Percentiles rank a stretch among this genome's conserved stretches.
phyloP scores from a whole-genome alignment of 139 green algal species.

The Zygnema circumcarinatum region DNA sequence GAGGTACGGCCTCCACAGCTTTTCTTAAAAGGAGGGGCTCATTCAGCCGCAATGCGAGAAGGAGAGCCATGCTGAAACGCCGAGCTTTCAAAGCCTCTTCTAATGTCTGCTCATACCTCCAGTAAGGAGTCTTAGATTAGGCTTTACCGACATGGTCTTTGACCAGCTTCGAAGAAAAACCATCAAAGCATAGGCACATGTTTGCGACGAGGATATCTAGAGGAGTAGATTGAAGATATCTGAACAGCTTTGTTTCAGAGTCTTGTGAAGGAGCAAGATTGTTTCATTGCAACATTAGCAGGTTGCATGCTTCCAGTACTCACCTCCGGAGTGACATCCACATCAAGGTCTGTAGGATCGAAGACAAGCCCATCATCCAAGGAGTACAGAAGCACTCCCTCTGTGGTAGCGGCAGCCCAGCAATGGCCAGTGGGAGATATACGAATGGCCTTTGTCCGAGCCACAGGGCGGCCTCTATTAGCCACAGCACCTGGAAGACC shows the following conservation, averaged over 20 bases:
- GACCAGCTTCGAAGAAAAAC: not conserved
- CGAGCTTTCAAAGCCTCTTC: not conserved
- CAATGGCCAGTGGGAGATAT: constrained; percentile 83
- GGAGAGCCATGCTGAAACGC: not conserved
- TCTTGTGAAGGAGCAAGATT: too few relatives aligned
- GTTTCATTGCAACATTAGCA: too few relatives aligned
- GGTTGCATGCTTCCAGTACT: not conserved
- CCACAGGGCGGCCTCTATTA: constrained; percentile 54
- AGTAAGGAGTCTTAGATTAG: not conserved
- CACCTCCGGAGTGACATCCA: constrained; percentile 84
- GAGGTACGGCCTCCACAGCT: constrained; percentile 48
- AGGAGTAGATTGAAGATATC: not conserved
- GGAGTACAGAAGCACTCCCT: constrained; percentile 89
- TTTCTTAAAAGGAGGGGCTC: constrained; percentile 33
- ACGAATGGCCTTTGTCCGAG: constrained; percentile 73
- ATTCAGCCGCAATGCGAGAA: constrained; percentile 48
- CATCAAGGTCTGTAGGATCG: constrained; percentile 90
- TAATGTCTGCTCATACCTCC: constrained; percentile 52
- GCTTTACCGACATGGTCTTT: not conserved
- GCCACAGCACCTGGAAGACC: constrained; percentile 51
- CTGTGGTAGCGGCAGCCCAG: constrained; percentile 90
- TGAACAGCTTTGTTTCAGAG: too few relatives aligned
- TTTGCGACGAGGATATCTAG: not conserved
- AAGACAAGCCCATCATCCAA: constrained; percentile 84
- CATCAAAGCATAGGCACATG: not conserved